phyloP scores from a whole-genome alignment of 2,329 filamentous ascomycete species.

The Ceratocystis diversiconidia region DNA sequence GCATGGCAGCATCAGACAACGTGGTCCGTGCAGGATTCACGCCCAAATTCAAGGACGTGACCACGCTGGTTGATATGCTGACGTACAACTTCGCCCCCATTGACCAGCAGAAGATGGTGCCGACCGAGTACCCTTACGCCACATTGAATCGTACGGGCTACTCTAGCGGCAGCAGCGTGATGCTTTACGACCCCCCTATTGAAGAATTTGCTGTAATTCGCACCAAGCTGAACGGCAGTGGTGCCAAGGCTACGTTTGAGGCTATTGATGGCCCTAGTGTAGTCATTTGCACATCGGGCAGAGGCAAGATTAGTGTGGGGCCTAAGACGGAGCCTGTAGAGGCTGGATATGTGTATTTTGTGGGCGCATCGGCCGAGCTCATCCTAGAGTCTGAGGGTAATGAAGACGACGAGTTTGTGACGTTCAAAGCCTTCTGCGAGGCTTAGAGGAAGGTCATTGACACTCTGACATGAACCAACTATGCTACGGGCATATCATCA shows the following conservation, averaged over 20 bases:
- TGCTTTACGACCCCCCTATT: slow-evolving; percentile 88
- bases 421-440: slow-evolving; percentile 91
- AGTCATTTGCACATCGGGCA: slow-evolving; percentile 74
- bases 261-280: slow-evolving; percentile 79
- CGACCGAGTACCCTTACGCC: slow-evolving; percentile 71
- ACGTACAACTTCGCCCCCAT: slow-evolving; percentile 95
- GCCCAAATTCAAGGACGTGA: slow-evolving; percentile 94
- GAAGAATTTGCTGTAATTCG: slow-evolving; percentile 89
- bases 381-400: slow-evolving; percentile 54
- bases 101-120: slow-evolving; percentile 82
- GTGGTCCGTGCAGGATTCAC: slow-evolving; percentile 95
- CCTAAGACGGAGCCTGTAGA: slow-evolving; percentile 61
- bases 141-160: slow-evolving; percentile 73
- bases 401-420: slow-evolving; percentile 58
- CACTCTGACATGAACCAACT: too few species aligned
- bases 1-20: slow-evolving; percentile 98
- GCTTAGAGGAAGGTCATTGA: slow-evolving; percentile 19
- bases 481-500: too few species aligned
- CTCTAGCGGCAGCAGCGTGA: slow-evolving; percentile 55
- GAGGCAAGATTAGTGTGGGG: slow-evolving; percentile 73
- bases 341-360: slow-evolving; percentile 65
- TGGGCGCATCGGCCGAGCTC: slow-evolving; percentile 75
- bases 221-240: slow-evolving; percentile 54
- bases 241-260: slow-evolving; percentile 78
- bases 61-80: slow-evolving; percentile 75